Conservation (phyloP, 1,284 basidiomycete species). For the Papiliotrema flavescens region DNA sequence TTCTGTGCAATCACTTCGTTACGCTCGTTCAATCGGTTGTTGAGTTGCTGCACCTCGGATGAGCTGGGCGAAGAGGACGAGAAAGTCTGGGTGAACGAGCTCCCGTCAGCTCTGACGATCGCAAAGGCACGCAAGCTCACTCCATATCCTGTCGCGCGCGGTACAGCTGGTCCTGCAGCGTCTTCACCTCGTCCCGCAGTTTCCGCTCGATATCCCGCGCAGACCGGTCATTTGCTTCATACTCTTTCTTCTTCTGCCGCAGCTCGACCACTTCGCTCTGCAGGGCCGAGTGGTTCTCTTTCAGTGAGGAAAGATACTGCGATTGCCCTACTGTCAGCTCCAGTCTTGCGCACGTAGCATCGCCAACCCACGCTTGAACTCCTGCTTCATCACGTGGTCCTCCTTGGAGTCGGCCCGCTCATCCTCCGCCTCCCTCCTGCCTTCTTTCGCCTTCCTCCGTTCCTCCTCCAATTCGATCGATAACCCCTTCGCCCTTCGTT, state of each 20-base stretch:
- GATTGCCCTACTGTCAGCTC: constrained; percentile 32
- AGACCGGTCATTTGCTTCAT: constrained; percentile 29
- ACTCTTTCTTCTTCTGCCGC: constrained; percentile 38
- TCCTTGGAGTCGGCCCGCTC: constrained; percentile 20
- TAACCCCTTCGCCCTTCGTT: constrained; percentile 35
- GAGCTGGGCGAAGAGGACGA: constrained; percentile 18
- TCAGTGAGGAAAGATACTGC: constrained; percentile 27
- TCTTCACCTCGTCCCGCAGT: constrained; percentile 32
- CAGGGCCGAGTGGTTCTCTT: constrained; percentile 29
- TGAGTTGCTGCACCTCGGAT: too few species aligned
- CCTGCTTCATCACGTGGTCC: constrained; percentile 31
- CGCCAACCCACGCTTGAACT: constrained; percentile 35
- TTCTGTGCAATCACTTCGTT: constrained; percentile 28
- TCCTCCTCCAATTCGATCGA: constrained; percentile 42
- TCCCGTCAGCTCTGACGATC: constrained; percentile 5
- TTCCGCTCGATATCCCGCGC: constrained; percentile 29
- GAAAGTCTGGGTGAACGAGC: constrained; percentile 41
- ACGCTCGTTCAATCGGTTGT: constrained; percentile 31
- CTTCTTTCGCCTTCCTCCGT: constrained; percentile 23
- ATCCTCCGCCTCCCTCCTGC: constrained; percentile 14
- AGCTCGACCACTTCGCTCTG: constrained; percentile 38
- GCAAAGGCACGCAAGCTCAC: constrained; percentile 21
- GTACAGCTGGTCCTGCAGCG: constrained; percentile 38
- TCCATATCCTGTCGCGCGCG: constrained; percentile 45
- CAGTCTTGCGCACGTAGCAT: background rate